Evolutionary conservation across 768 basidiomycete genomes (phyloP).

Genomic region (Collybia nuda): DNA sequence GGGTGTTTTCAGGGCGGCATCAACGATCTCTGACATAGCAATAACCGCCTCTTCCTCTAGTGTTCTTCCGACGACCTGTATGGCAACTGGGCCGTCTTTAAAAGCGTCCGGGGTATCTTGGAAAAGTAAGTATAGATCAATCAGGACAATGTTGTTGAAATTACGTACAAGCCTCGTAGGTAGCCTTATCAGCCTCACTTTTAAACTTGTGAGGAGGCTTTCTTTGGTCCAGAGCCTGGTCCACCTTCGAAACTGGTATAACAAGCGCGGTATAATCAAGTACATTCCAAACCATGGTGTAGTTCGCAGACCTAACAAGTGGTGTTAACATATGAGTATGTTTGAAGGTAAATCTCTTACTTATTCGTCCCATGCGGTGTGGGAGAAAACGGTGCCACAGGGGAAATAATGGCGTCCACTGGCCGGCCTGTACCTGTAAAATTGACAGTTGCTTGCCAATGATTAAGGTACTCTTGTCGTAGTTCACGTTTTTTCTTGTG

Average conservation of each 20-base stretch:
- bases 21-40: constrained; percentile 66
- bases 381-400: constrained; percentile 59
- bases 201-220: constrained; percentile 46
- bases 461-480: constrained; percentile 56
- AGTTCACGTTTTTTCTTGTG: constrained; percentile 51
- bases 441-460: constrained; percentile 55
- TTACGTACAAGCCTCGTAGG: constrained; percentile 55
- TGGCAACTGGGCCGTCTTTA: constrained; percentile 55
- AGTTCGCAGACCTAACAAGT: constrained; percentile 39
- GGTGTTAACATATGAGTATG: constrained; percentile 4
- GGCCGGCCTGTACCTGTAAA: constrained; percentile 68
- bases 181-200: constrained; percentile 42
- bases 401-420: constrained; percentile 73
- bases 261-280: constrained; percentile 64
- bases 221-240: constrained; percentile 51
- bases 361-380: constrained; percentile 60
- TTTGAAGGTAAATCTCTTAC: constrained; percentile 30
- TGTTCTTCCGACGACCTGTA: constrained; percentile 70
- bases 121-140: background rate
- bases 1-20: constrained; percentile 14
- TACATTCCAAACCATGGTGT: constrained; percentile 66
- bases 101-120: constrained; percentile 61
- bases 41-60: constrained; percentile 78
- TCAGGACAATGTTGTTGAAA: background rate
- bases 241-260: constrained; percentile 65